A percentile compares a stretch with the other conserved stretches of the same genome.
phyloP scores from a whole-genome alignment of 139 green algal genomes.

The Choricystis sp. region DNA sequence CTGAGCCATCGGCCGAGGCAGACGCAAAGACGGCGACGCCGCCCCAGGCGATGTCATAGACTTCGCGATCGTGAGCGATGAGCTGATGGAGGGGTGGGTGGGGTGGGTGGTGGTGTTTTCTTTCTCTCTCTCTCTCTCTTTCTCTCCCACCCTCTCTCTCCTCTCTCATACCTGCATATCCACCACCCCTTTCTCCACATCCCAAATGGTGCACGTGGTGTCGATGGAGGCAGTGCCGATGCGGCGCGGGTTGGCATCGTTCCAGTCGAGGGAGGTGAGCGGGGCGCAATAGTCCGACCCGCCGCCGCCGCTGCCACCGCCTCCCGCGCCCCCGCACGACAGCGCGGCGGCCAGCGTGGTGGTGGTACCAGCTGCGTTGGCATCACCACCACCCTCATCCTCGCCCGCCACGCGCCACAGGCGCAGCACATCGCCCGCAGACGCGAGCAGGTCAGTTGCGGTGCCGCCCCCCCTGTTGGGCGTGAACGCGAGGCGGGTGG shows the following conservation, averaged over 20 bases:
- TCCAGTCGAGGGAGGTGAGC: conserved; percentile 98
- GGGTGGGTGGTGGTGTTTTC: conserved; percentile 23
- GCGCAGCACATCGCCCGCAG: conserved; percentile 75
- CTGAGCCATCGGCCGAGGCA: conserved; percentile 81
- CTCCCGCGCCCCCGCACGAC: too few species aligned
- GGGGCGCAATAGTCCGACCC: conserved; percentile 66
- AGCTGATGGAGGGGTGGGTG: conserved; percentile 3
- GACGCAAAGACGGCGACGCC: conserved; percentile 88
- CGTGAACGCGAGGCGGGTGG: conserved; percentile 88
- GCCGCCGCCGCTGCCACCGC: conserved; percentile 56
- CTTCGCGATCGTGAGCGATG: conserved; percentile 72
- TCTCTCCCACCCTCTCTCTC: too few species aligned
- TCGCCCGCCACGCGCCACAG: conserved; percentile 72
- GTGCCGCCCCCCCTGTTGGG: conserved; percentile 43
- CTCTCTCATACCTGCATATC: conserved; percentile 87
- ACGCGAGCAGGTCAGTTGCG: conserved; percentile 76
- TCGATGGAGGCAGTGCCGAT: conserved; percentile 87
- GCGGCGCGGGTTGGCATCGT: conserved; percentile 64
- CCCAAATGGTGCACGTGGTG: conserved; percentile 95
- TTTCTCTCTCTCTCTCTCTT: too few species aligned
- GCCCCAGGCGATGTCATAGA: conserved; percentile 96
- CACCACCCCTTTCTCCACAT: conserved; percentile 75
- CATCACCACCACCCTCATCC: conserved; percentile 32
- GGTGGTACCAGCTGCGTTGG: not conserved
- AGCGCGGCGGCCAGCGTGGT: conserved; percentile 53